Evolutionary conservation across 2,329 filamentous ascomycete species (phyloP).

Genomic region (Penicillium sp.): DNA sequence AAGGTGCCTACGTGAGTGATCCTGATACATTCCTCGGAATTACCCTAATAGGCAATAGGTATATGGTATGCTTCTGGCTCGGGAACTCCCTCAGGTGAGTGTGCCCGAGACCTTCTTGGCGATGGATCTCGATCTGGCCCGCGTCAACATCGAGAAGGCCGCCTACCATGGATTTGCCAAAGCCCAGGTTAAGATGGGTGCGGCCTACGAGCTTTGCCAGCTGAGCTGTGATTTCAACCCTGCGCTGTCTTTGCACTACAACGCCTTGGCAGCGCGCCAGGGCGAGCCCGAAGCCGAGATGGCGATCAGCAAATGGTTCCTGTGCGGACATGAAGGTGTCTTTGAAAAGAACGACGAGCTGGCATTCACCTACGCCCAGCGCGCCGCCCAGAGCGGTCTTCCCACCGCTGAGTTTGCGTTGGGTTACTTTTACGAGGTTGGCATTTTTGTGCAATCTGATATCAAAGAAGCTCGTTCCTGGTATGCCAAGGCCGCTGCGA

Average conservation of each 20-base stretch:
- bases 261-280: constrained; percentile 86
- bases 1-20: constrained; percentile 74
- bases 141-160: constrained; percentile 91
- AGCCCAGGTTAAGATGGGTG: constrained; percentile 95
- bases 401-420: constrained; percentile 93
- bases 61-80: constrained; percentile 89
- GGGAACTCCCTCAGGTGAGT: constrained; percentile 86
- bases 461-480: constrained; percentile 79
- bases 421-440: constrained; percentile 97
- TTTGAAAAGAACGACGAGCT: constrained; percentile 96
- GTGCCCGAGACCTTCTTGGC: constrained; percentile 73
- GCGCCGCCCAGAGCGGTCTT: constrained; percentile 78
- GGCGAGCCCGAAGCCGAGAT: constrained; percentile 92
- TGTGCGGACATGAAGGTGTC: constrained; percentile 88
- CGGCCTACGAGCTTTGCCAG: constrained; percentile 91
- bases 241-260: constrained; percentile 90
- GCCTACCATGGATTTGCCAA: constrained; percentile 95
- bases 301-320: constrained; percentile 97
- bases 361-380: constrained; percentile 85
- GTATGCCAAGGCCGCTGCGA: constrained; percentile 87
- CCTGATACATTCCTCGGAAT: neutral
- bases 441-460: constrained; percentile 85
- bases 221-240: constrained; percentile 94
- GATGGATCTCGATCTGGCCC: constrained; percentile 71
- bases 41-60: constrained; percentile 50